phyloP scores from a whole-genome alignment of 495 filamentous ascomycete species.

The Penicillium salamii region DNA sequence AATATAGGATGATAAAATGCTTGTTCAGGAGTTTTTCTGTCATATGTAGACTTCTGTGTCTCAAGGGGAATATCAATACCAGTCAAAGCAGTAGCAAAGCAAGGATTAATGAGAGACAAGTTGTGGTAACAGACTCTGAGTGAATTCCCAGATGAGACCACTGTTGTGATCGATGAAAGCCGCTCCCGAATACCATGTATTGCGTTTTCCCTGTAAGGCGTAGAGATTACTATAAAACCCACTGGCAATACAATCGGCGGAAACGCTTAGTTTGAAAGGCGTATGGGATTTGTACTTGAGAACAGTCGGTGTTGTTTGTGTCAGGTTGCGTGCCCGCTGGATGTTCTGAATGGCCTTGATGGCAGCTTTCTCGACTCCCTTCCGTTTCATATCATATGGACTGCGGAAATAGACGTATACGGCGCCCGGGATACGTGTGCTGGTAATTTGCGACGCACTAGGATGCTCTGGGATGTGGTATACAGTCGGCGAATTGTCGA shows the following conservation, averaged over 20 bases:
- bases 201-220: constrained; percentile 49
- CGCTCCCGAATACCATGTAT: constrained; percentile 55
- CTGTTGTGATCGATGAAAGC: constrained; percentile 30
- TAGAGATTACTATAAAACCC: constrained; percentile 52
- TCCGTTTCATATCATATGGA: constrained; percentile 10
- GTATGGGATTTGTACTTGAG: constrained; percentile 20
- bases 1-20: no score
- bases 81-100: no score
- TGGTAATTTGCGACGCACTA: constrained; percentile 17
- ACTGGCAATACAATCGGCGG: constrained; percentile 29
- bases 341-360: constrained; percentile 12
- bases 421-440: constrained; percentile 11
- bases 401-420: constrained; percentile 14
- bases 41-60: no score
- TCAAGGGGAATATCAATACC: no score
- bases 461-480: constrained; percentile 29
- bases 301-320: constrained; percentile 16
- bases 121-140: constrained; percentile 3
- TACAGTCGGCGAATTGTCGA: constrained; percentile 1
- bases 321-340: constrained; percentile 13
- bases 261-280: constrained; percentile 30
- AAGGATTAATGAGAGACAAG: background rate
- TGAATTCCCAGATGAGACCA: constrained; percentile 32
- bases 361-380: constrained; percentile 9
- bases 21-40: no score